Evolutionary conservation across 768 basidiomycete species (phyloP).

Genomic region (Boletus rufocinnamomeus): DNA sequence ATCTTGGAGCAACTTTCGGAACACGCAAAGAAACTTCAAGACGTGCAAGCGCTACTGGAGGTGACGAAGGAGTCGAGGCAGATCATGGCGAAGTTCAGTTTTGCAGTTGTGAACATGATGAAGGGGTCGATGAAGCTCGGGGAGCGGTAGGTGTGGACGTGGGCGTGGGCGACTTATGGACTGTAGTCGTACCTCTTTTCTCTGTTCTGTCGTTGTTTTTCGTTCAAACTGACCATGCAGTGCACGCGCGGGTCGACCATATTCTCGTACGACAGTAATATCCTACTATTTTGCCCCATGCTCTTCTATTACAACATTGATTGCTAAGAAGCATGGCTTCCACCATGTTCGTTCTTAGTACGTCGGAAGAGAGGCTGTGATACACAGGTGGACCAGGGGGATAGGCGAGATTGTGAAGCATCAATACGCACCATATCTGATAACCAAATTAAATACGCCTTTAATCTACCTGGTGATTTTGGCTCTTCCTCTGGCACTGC

Average conservation of each 20-base stretch:
- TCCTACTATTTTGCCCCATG: constrained; percentile 9
- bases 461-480: too few species aligned
- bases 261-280: constrained; percentile 8
- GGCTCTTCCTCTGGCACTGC: too few species aligned
- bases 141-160: constrained; percentile 25
- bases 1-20: constrained; percentile 81
- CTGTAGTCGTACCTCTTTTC: not conserved
- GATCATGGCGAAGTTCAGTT: constrained; percentile 94
- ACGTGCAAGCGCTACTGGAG: constrained; percentile 79
- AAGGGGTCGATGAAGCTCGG: constrained; percentile 85
- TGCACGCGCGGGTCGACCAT: constrained; percentile 2
- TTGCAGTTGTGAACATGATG: constrained; percentile 95
- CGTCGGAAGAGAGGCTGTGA: too few species aligned
- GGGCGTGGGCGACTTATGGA: too few species aligned
- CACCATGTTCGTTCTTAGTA: too few species aligned
- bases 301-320: too few species aligned
- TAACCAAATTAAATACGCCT: too few species aligned
- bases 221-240: constrained; percentile 1
- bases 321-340: too few species aligned
- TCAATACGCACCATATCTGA: too few species aligned
- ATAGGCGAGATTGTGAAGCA: too few species aligned
- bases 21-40: constrained; percentile 88
- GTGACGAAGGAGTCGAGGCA: constrained; percentile 92
- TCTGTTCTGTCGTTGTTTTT: not conserved
- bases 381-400: too few species aligned